Conservation (phyloP, 1,284 basidiomycete species). For the Heterobasidion irregulare region DNA sequence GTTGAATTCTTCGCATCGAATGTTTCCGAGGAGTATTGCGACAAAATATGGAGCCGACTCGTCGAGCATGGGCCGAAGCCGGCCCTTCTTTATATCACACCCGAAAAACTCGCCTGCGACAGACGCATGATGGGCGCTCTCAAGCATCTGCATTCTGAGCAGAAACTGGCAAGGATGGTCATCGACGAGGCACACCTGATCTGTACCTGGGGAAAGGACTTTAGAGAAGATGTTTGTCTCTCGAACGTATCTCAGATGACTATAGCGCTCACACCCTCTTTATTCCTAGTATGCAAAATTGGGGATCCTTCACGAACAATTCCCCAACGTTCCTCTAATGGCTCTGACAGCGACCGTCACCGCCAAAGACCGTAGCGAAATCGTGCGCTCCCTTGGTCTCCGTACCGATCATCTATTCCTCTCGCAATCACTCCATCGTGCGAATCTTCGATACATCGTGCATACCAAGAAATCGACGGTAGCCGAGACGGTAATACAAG, state of each 20-base stretch:
- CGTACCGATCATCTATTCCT: slow-evolving; percentile 46
- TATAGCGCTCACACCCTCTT: background rate
- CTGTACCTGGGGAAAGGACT: slow-evolving; percentile 79
- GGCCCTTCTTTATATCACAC: slow-evolving; percentile 84
- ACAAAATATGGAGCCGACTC: slow-evolving; percentile 33
- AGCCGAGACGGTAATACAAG: background rate
- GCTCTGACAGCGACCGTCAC: slow-evolving; percentile 95
- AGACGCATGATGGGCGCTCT: slow-evolving; percentile 47
- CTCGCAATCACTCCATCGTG: slow-evolving; percentile 86
- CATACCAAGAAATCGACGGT: slow-evolving; percentile 53
- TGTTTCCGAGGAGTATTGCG: slow-evolving; percentile 32
- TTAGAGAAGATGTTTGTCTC: slow-evolving; percentile 59
- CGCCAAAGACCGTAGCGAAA: slow-evolving; percentile 68
- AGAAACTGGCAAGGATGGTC: slow-evolving; percentile 80
- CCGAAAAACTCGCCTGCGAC: slow-evolving; percentile 71
- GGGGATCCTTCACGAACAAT: slow-evolving; percentile 61
- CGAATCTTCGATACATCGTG: slow-evolving; percentile 84
- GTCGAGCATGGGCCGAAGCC: slow-evolving; percentile 36
- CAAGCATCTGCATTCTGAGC: slow-evolving; percentile 54
- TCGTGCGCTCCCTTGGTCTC: slow-evolving; percentile 68
- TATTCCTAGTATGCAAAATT: slow-evolving; percentile 56
- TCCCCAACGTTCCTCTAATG: slow-evolving; percentile 84
- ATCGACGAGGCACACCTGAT: slow-evolving; percentile 97
- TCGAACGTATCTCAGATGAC: no score
- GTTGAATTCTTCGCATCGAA: slow-evolving; percentile 73